phyloP scores from a whole-genome alignment of 441 rosid species.

The Geranium incanum region DNA sequence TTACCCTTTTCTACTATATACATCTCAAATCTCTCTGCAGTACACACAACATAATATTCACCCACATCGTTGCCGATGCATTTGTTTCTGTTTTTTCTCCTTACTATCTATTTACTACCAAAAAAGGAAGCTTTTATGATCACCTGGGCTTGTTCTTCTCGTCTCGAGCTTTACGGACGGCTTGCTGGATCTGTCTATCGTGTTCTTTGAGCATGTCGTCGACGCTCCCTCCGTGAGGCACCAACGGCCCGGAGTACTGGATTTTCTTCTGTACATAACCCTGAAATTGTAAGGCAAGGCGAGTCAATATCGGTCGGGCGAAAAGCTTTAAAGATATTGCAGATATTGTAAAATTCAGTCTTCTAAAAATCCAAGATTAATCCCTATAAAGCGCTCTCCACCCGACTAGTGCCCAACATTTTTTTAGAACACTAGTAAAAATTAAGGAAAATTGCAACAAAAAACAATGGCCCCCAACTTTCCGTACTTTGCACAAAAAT shows the following conservation, averaged over 20 bases:
- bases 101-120: slow-evolving; percentile 1
- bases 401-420: too few species aligned
- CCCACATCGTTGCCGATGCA: background rate
- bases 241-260: slow-evolving; percentile 82
- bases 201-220: slow-evolving; percentile 82
- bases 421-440: too few species aligned
- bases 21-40: slow-evolving; percentile 1
- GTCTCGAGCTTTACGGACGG: slow-evolving; percentile 66
- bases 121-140: slow-evolving; percentile 5
- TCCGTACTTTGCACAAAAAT: too few species aligned
- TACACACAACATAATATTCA: background rate
- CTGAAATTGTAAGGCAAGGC: slow-evolving; percentile 30
- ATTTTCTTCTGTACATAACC: slow-evolving; percentile 60
- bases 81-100: background rate
- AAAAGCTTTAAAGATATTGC: background rate
- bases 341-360: too few species aligned
- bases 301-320: background rate
- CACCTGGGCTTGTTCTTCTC: slow-evolving; percentile 51
- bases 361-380: too few species aligned
- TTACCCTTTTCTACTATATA: slow-evolving; percentile 6
- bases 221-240: slow-evolving; percentile 83
- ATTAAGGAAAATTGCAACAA: too few species aligned
- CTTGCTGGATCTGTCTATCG: slow-evolving; percentile 88
- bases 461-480: too few species aligned
- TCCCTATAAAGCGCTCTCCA: too few species aligned